Percentiles rank a stretch among this genome's conserved stretches.
phyloP scores from a whole-genome alignment of 2,329 filamentous ascomycete species.

The Aureobasidium sp. region DNA sequence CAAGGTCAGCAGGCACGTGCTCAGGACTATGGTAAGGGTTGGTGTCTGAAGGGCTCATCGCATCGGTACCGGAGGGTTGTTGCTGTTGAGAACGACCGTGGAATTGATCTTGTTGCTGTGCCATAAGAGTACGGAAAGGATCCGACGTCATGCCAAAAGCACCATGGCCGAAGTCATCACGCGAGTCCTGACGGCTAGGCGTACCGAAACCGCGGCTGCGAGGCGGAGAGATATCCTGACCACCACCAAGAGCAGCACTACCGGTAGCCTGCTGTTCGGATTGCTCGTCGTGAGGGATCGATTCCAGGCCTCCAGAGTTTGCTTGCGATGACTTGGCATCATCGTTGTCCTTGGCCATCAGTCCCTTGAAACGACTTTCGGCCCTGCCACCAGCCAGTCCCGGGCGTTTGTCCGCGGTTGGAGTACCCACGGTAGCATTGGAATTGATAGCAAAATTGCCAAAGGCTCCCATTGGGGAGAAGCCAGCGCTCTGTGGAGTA shows the following conservation, averaged over 20 bases:
- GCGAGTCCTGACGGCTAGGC: slow-evolving; percentile 42
- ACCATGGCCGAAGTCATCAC: slow-evolving; percentile 54
- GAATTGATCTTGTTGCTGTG: slow-evolving; percentile 49
- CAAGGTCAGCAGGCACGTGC: slow-evolving; percentile 61
- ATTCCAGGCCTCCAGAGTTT: slow-evolving; percentile 32
- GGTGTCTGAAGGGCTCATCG: slow-evolving; percentile 85
- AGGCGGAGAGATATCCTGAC: slow-evolving; percentile 59
- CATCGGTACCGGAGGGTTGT: slow-evolving; percentile 50
- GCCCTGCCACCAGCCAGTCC: slow-evolving; percentile 60
- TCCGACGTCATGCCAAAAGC: slow-evolving; percentile 55
- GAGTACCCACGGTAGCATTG: slow-evolving; percentile 41
- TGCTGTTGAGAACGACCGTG: slow-evolving; percentile 38
- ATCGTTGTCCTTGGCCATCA: slow-evolving; percentile 76
- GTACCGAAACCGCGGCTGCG: slow-evolving; percentile 37
- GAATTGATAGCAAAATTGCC: slow-evolving; percentile 72
- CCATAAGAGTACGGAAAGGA: slow-evolving; percentile 46
- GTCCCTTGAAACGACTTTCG: slow-evolving; percentile 77
- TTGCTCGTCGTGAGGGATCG: slow-evolving; percentile 43
- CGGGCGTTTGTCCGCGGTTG: slow-evolving; percentile 63
- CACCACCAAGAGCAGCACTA: slow-evolving; percentile 67
- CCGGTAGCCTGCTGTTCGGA: slow-evolving; percentile 61
- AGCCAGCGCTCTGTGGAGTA: slow-evolving; percentile 54
- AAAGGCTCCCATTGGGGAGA: slow-evolving; percentile 75
- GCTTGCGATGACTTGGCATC: slow-evolving; percentile 47
- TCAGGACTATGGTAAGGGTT: slow-evolving; percentile 93